A percentile compares a stretch with the other conserved stretches of the same genome.
Conservation (phyloP, 495 filamentous ascomycete genomes). For the Stereocaulon alpinum region DNA sequence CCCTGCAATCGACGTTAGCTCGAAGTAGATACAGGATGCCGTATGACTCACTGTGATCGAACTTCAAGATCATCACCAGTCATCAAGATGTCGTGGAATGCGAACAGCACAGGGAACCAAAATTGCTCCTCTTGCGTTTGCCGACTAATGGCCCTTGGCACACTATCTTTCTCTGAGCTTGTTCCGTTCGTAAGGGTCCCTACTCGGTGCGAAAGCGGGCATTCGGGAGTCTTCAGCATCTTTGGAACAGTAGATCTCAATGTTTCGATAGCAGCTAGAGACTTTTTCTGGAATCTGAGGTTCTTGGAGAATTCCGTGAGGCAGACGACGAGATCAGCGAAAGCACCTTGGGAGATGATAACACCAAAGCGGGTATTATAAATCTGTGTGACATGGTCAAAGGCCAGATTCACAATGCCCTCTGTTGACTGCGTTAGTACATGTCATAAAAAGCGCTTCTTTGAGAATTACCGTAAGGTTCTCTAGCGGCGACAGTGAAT, state of each 20-base stretch:
- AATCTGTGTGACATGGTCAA: slow-evolving; percentile 94
- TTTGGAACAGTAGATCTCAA: slow-evolving; percentile 81
- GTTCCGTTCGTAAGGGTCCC: slow-evolving; percentile 28
- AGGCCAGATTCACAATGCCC: slow-evolving; percentile 90
- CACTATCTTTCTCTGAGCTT: slow-evolving; percentile 35
- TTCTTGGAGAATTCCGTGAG: slow-evolving; percentile 98
- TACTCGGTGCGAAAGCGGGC: slow-evolving; percentile 64
- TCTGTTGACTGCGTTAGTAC: slow-evolving; percentile 42
- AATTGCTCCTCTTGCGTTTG: slow-evolving; percentile 87
- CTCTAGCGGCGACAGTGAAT: slow-evolving; percentile 87
- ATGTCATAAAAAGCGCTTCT: background rate
- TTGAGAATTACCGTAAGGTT: slow-evolving; percentile 55
- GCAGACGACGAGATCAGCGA: slow-evolving; percentile 91
- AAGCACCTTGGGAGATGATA: slow-evolving; percentile 91
- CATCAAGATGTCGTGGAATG: slow-evolving; percentile 98
- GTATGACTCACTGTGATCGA: slow-evolving; percentile 49
- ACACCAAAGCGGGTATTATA: slow-evolving; percentile 95
- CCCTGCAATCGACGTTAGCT: slow-evolving; percentile 38
- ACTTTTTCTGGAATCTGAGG: slow-evolving; percentile 94
- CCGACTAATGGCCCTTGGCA: slow-evolving; percentile 39
- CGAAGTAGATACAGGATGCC: background rate
- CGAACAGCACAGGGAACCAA: slow-evolving; percentile 96
- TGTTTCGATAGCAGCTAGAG: slow-evolving; percentile 88
- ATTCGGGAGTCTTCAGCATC: slow-evolving; percentile 95
- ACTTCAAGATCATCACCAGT: slow-evolving; percentile 98